These are phyloP conservation scores for Usnea hakonensis DNA, from an alignment of 495 filamentous ascomycete genomes.

Conservation along the genomic window DNA sequence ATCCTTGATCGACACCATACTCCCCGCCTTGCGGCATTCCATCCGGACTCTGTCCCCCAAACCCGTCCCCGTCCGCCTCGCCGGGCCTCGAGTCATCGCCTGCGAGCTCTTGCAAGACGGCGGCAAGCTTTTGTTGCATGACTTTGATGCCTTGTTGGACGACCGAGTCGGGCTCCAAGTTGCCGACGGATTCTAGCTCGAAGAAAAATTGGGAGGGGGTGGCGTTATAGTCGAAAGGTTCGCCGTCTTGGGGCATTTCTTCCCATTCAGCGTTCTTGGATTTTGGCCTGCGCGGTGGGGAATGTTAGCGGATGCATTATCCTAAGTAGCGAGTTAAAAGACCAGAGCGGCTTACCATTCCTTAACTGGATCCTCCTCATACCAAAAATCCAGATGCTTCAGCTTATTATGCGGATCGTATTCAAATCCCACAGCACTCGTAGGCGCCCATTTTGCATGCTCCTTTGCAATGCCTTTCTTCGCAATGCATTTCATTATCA, in stretches of 20 bases:
- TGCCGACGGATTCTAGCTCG: slow-evolving; percentile 83
- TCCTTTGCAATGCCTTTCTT: slow-evolving; percentile 99
- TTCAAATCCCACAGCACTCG: slow-evolving; percentile 88
- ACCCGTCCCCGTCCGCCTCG: slow-evolving; percentile 46
- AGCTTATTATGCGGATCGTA: slow-evolving; percentile 97
- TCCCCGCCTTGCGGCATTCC: slow-evolving; percentile 50
- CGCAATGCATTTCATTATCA: slow-evolving; percentile 82
- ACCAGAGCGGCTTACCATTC: slow-evolving; percentile 70
- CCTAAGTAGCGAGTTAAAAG: not conserved
- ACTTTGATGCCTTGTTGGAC: slow-evolving; percentile 83
- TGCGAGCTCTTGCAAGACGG: slow-evolving; percentile 66
- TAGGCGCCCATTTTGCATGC: slow-evolving; percentile 94
- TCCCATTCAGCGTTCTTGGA: slow-evolving; percentile 83
- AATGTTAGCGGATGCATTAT: not conserved
- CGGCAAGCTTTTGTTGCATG: slow-evolving; percentile 81
- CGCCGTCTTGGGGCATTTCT: slow-evolving; percentile 67
- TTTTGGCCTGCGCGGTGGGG: slow-evolving; percentile 54
- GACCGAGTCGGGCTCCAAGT: slow-evolving; percentile 77
- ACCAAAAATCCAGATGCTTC: slow-evolving; percentile 85
- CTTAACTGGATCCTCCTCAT: slow-evolving; percentile 69
- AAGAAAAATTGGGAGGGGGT: slow-evolving; percentile 79
- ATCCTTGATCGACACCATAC: slow-evolving; percentile 54
- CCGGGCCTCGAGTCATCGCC: slow-evolving; percentile 44
- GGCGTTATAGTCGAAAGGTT: slow-evolving; percentile 86
- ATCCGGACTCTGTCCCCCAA: slow-evolving; percentile 48